Evolutionary conservation across 202 grass and related monocot species (phyloP).

Genomic region (Alloteropsis angusta): DNA sequence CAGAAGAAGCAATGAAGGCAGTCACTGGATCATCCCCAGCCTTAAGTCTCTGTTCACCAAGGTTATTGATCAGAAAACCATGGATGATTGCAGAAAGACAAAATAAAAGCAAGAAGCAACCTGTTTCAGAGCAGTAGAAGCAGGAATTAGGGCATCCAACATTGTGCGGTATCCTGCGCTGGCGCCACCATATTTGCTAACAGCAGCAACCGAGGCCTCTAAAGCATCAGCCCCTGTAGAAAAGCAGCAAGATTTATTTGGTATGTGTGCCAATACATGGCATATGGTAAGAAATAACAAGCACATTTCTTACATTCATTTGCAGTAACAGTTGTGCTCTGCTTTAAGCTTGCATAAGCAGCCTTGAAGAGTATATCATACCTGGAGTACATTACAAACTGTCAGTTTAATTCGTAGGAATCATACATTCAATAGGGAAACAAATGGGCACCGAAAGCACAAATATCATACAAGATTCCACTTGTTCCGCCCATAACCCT

Average conservation of each 20-base stretch:
- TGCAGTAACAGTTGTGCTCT: conserved; percentile 46
- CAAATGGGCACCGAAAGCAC: background rate
- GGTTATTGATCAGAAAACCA: conserved; percentile 18
- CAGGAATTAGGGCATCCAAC: conserved; percentile 98
- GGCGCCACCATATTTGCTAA: conserved; percentile 98
- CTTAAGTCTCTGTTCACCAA: conserved; percentile 59
- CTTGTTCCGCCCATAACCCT: conserved; percentile 98
- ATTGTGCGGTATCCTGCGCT: conserved; percentile 79
- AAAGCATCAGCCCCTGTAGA: conserved; percentile 76
- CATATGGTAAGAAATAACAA: background rate
- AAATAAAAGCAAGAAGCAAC: conserved; percentile 18
- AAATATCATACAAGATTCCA: conserved; percentile 81
- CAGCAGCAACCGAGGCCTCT: conserved; percentile 70
- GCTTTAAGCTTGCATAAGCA: conserved; percentile 90
- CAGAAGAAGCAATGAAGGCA: conserved; percentile 69
- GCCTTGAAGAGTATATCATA: conserved; percentile 99
- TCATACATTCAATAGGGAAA: conserved; percentile 19
- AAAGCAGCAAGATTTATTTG: conserved; percentile 8
- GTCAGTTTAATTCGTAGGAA: conserved; percentile 4
- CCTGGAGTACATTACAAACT: conserved; percentile 37
- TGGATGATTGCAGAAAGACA: background rate
- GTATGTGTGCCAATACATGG: conserved; percentile 5
- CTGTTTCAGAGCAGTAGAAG: conserved; percentile 67
- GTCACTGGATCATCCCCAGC: conserved; percentile 74
- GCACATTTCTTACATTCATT: conserved; percentile 66